Evolutionary conservation across 2,329 filamentous ascomycete genomes (phyloP), one percentile per base, ranked within the genome.

Genomic region (Sphaceloma murrayae): DNA sequence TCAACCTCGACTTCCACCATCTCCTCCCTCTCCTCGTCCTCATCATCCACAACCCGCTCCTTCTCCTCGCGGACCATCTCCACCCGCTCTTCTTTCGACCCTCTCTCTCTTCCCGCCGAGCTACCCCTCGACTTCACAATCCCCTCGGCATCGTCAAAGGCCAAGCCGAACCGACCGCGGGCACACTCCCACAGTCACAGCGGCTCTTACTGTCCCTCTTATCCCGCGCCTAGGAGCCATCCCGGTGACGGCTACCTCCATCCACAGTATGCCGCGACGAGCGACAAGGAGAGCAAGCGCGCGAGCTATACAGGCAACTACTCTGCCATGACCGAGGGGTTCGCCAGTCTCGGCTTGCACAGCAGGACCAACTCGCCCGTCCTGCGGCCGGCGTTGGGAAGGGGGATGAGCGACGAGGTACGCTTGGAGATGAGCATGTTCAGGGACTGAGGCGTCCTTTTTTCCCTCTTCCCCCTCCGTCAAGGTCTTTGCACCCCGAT

Each of bases 51-150:
- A 11, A 30, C 42, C 19, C 42, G 42, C 22, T 34, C 29, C 18
- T 34, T n/a, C n/a, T n/a, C 13, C n/a, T 32, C 30, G 9, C 42
- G 36, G 5, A 40, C 42, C 14, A 32, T 45, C 21, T 29, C 29
- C 11, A 32, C 30, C 14, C 42, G 42, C 14, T 34, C 42, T 17
- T 45, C 42, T n/a, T 45, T 45, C 42, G 42, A 45, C 29, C 42
- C 42, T 16, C 31, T 45, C 7, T 34, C 42, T 14, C 42, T 45
- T 14, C 42, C 42, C 17, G 30, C 42, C 13, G 18, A 24, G 8
- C 16, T 29, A 17, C 42, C 42, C 2, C 13, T 22, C 14, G 42
- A 45, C 21, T 45, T 45, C 21, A 22, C 42, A 11, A 11, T 34
- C 19, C 11, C 30, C 5, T 43, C 40, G 1, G 40, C 40, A 6